Conservation (phyloP, 2,329 filamentous ascomycete species). For the Amylocarpus encephaloides region DNA sequence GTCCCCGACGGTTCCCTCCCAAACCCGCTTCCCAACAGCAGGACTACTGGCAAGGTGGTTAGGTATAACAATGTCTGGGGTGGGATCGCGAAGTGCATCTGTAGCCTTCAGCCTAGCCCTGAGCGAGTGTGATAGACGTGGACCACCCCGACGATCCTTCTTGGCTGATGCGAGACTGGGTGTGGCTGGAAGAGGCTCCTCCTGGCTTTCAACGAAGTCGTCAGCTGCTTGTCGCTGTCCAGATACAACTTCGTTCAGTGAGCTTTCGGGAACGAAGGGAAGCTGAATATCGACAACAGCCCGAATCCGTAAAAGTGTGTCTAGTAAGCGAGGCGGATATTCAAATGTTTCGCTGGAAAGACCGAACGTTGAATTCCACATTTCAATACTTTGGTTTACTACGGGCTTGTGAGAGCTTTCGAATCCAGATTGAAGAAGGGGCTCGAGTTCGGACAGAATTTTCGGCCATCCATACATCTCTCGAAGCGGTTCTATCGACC, state of each 20-base stretch:
- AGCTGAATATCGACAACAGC: conserved; percentile 45
- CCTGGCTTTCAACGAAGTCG: conserved; percentile 37
- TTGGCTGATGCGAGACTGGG: too few species aligned
- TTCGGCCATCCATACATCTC: conserved; percentile 32
- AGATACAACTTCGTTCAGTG: conserved; percentile 29
- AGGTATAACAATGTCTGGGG: conserved; percentile 13
- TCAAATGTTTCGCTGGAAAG: conserved; percentile 45
- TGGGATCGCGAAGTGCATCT: too few species aligned
- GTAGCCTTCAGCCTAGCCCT: too few species aligned
- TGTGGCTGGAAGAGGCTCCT: conserved; percentile 13
- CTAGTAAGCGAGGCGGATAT: conserved; percentile 60
- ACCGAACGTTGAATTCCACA: conserved; percentile 69
- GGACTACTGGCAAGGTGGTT: conserved; percentile 13
- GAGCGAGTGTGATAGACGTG: too few species aligned
- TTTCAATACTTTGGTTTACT: conserved; percentile 47
- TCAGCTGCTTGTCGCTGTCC: conserved; percentile 15
- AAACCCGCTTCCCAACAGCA: conserved; percentile 17
- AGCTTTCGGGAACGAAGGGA: conserved; percentile 39
- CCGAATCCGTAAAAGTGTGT: conserved; percentile 55
- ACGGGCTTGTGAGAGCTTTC: conserved; percentile 49
- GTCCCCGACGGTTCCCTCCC: conserved; percentile 30
- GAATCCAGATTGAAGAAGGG: conserved; percentile 49
- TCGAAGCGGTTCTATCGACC: conserved; percentile 30
- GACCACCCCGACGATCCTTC: too few species aligned
- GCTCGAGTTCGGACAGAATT: conserved; percentile 48